A percentile compares a stretch with the other conserved stretches of the same genome.
Evolutionary conservation across 2,329 filamentous ascomycete genomes (phyloP).

Genomic region (Alternaria conjuncta): DNA sequence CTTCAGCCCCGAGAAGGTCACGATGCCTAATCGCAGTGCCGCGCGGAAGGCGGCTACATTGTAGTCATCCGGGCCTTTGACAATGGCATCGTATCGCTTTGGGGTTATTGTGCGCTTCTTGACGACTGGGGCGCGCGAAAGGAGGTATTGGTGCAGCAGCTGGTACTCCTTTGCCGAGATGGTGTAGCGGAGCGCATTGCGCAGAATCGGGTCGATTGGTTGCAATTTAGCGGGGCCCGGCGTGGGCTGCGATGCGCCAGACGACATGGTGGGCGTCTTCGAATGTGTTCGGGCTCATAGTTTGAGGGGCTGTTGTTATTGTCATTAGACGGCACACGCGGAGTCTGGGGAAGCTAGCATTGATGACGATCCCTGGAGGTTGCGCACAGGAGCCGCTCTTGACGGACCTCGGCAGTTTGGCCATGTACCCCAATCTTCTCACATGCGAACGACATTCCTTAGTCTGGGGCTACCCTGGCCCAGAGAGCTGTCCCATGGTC

Average conservation of each 20-base stretch:
- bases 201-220: slow-evolving; percentile 72
- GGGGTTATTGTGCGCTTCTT: slow-evolving; percentile 61
- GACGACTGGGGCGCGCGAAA: slow-evolving; percentile 72
- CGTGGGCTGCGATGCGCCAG: slow-evolving; percentile 35
- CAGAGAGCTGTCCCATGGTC: not conserved
- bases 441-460: slow-evolving; percentile 1
- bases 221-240: slow-evolving; percentile 33
- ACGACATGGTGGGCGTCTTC: slow-evolving; percentile 36
- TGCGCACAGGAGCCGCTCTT: not conserved
- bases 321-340: not conserved
- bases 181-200: slow-evolving; percentile 86
- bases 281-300: slow-evolving; percentile 22
- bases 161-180: slow-evolving; percentile 85
- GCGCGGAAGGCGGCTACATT: slow-evolving; percentile 56
- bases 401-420: slow-evolving; percentile 11
- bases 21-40: slow-evolving; percentile 53
- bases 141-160: slow-evolving; percentile 79
- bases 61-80: slow-evolving; percentile 56
- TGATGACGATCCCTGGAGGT: slow-evolving; percentile 5
- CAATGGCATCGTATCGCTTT: slow-evolving; percentile 58
- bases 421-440: not conserved
- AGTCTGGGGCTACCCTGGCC: not conserved
- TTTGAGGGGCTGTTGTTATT: slow-evolving; percentile 14
- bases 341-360: slow-evolving; percentile 22
- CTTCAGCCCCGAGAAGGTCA: slow-evolving; percentile 54